Evolutionary conservation across 108 stramenopile genomes (phyloP), one percentile per base, ranked within the genome.

Genomic region (Asterionellopsis glacialis): DNA sequence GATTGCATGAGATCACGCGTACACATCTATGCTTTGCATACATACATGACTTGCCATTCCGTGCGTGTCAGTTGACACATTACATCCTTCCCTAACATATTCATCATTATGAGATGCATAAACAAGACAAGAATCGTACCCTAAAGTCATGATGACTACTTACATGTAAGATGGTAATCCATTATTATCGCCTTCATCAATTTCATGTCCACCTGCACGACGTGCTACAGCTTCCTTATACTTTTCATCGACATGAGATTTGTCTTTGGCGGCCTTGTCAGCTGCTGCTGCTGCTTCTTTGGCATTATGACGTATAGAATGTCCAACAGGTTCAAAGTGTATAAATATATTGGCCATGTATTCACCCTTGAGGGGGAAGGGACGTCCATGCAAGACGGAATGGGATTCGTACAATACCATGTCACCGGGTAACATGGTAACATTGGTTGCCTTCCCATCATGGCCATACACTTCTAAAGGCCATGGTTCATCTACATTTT

Each of bases 361-460:
- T 9, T 61, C 64, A 27, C 81, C 95, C 57, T 90, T 80, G 42
- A 96, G 58, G 9, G 93, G 76, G 55, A 89, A 90, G n/a, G 95
- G 95, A 23, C 95, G 73, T 15, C 95, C 90, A 63, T 96, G 95
- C 52, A 93, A 51, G 19, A 94, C 86, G 9, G 86, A 82, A 51
- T 90, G 88, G 22, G 77, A 81, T 65, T 96, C 95, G 69, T 94
- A 96, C 14, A 85, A 21, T 41, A 91, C 75, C 74, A 90, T 71
- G 42, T 91, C 87, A 41, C 96, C 94, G 19, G 96, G 96, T 61
- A 80, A 73, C 86, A 97, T 86, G 11, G 96, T 97, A 18, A 97
- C 84, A 76, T 95, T 95, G 45, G 84, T 51, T 10, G 89, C 89
- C 39, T 68, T 70, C 13, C 94, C 94, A 21, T 95, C 88, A 45